These are phyloP conservation scores for Tuber melanosporum DNA, from an alignment of 495 filamentous ascomycete genomes.

Conservation along the genomic window DNA sequence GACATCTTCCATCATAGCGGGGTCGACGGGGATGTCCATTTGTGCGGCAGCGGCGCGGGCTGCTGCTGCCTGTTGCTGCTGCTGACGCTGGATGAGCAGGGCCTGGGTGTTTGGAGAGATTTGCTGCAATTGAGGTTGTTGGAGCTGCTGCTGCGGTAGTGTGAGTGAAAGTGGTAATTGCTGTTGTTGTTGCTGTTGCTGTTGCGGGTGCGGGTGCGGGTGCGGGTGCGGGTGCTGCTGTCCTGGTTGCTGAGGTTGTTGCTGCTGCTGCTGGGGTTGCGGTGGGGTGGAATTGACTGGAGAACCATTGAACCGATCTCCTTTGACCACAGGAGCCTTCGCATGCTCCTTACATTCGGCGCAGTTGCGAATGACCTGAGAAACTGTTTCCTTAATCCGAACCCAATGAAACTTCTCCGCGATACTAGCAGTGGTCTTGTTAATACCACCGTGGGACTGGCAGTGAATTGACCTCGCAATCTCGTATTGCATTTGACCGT, in stretches of 20 bases:
- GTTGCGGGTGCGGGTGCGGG: slow-evolving; percentile 24
- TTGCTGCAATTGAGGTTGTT: slow-evolving; percentile 16
- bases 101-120: neutral
- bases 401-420: slow-evolving; percentile 96
- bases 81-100: slow-evolving; percentile 1
- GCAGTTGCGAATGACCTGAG: slow-evolving; percentile 87
- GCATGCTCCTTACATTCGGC: slow-evolving; percentile 77
- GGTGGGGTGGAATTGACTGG: slow-evolving; percentile 5
- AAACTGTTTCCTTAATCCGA: slow-evolving; percentile 97
- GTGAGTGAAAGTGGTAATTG: slow-evolving; percentile 1
- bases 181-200: slow-evolving; percentile 17
- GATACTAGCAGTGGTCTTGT: slow-evolving; percentile 93
- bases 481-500: slow-evolving; percentile 85
- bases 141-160: slow-evolving; percentile 13
- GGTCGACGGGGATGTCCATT: slow-evolving; percentile 42
- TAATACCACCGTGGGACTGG: slow-evolving; percentile 78
- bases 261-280: slow-evolving; percentile 6
- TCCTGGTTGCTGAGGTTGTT: slow-evolving; percentile 4
- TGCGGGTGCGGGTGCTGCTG: slow-evolving; percentile 30
- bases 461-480: slow-evolving; percentile 72
- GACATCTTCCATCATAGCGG: slow-evolving; percentile 42
- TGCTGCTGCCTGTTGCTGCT: slow-evolving; percentile 16
- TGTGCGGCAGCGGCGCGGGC: slow-evolving; percentile 29
- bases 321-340: slow-evolving; percentile 51
- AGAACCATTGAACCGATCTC: slow-evolving; percentile 27